Evolutionary conservation across 2,329 filamentous ascomycete species (phyloP).

Genomic region (Sporothrix brasiliensis): DNA sequence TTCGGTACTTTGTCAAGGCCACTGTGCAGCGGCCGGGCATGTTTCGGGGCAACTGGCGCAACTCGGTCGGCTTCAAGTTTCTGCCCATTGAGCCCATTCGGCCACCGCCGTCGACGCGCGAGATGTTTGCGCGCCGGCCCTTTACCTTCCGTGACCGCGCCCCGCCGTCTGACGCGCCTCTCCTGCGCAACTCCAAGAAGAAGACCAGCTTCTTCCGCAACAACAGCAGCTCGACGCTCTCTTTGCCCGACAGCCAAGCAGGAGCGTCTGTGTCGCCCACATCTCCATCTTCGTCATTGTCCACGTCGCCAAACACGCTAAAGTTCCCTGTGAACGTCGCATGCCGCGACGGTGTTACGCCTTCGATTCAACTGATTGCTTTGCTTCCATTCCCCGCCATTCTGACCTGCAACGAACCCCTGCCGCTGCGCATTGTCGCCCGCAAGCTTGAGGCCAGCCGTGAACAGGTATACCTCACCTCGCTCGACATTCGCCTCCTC

Average conservation of each 20-base stretch:
- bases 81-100: slow-evolving; percentile 90
- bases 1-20: slow-evolving; percentile 93
- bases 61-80: slow-evolving; percentile 73
- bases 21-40: slow-evolving; percentile 86
- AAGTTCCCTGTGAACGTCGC: slow-evolving; percentile 34
- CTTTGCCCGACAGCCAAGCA: slow-evolving; percentile 27
- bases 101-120: slow-evolving; percentile 66
- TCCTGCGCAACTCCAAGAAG: slow-evolving; percentile 46
- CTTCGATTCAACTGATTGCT: slow-evolving; percentile 75
- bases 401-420: slow-evolving; percentile 81
- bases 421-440: slow-evolving; percentile 78
- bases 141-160: slow-evolving; percentile 58
- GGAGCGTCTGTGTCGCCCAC: not conserved
- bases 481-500: slow-evolving; percentile 79
- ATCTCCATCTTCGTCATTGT: not conserved
- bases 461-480: slow-evolving; percentile 74
- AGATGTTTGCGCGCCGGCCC: slow-evolving; percentile 79
- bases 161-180: slow-evolving; percentile 38
- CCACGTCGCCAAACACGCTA: slow-evolving; percentile 7
- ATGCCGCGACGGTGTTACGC: slow-evolving; percentile 54
- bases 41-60: slow-evolving; percentile 86
- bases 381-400: slow-evolving; percentile 85
- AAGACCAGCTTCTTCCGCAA: slow-evolving; percentile 48
- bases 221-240: slow-evolving; percentile 52
- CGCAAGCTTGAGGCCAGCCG: slow-evolving; percentile 71